Evolutionary conservation across 345 rosid species (phyloP).

Genomic region (Salix caprea): DNA sequence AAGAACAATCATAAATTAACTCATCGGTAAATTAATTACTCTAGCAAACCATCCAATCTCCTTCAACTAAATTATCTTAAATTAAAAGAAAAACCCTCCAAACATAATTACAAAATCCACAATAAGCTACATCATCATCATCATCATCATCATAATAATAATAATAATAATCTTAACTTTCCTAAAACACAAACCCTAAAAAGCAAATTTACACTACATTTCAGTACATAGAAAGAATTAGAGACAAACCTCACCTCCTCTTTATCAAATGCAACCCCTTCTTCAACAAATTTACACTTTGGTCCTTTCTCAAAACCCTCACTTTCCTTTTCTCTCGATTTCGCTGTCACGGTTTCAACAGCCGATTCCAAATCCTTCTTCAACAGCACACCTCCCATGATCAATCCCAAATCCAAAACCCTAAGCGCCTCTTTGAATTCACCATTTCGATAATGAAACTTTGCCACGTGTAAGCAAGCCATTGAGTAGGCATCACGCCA

Average conservation of each 20-base stretch:
- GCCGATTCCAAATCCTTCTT: slow-evolving; percentile 68
- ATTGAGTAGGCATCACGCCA: slow-evolving; percentile 98
- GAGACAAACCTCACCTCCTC: slow-evolving; percentile 54
- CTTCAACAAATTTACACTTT: slow-evolving; percentile 33
- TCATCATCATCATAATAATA: no score
- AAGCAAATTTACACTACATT: no score
- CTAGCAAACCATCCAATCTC: no score
- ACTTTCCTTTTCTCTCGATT: slow-evolving; percentile 32
- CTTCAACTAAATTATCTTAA: no score
- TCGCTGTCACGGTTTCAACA: slow-evolving; percentile 38
- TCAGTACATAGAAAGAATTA: not conserved
- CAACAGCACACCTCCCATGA: slow-evolving; percentile 90
- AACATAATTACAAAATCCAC: no score
- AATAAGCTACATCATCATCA: no score
- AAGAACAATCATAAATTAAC: no score
- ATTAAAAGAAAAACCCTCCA: no score
- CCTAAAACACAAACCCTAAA: no score
- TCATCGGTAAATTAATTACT: no score
- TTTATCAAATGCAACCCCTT: slow-evolving; percentile 36
- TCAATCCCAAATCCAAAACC: slow-evolving; percentile 82
- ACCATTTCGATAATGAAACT: slow-evolving; percentile 49
- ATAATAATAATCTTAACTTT: no score
- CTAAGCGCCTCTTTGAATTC: slow-evolving; percentile 72
- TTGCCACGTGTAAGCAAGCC: slow-evolving; percentile 80
- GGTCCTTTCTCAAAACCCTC: slow-evolving; percentile 23